phyloP scores from a whole-genome alignment of 441 rosid species.

The Viola pubescens region DNA sequence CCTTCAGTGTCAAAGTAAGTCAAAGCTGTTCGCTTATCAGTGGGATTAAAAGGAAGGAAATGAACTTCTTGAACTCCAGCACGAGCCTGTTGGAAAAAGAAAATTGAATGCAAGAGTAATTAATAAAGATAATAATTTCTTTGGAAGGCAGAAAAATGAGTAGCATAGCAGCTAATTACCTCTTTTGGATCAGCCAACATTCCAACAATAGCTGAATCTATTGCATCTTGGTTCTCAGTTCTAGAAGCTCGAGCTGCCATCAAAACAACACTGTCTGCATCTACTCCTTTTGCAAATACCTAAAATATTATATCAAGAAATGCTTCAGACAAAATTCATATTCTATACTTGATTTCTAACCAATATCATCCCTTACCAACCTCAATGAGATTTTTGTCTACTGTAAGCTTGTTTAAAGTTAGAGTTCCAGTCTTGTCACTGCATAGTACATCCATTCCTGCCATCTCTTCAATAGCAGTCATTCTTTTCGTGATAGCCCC shows the following conservation, averaged over 20 bases:
- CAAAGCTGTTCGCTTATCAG: conserved; percentile 90
- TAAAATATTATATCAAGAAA: conserved; percentile 22
- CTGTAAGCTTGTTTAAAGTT: conserved; percentile 83
- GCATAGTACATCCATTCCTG: conserved; percentile 98
- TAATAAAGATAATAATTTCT: conserved; percentile 5
- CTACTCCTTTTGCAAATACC: conserved; percentile 86
- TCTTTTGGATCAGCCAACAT: conserved; percentile 97
- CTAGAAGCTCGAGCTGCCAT: conserved; percentile 98
- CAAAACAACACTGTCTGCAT: conserved; percentile 68
- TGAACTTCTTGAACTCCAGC: conserved; percentile 85
- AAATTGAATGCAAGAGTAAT: background rate
- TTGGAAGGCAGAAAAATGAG: background rate
- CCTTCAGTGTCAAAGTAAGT: conserved; percentile 69
- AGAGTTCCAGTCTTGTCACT: conserved; percentile 96
- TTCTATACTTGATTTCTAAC: background rate
- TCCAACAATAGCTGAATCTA: conserved; percentile 88
- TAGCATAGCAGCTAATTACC: conserved; percentile 28
- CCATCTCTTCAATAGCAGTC: conserved; percentile 99
- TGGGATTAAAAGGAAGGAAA: conserved; percentile 94
- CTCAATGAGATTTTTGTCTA: conserved; percentile 87
- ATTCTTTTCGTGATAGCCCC: conserved; percentile 98
- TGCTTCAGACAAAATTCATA: conserved; percentile 7
- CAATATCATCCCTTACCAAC: conserved; percentile 27
- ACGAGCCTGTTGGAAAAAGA: conserved; percentile 50
- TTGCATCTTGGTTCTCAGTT: conserved; percentile 87